Evolutionary conservation across 257 asterid genomes (phyloP).

Genomic region (Osmanthus fragrans): DNA sequence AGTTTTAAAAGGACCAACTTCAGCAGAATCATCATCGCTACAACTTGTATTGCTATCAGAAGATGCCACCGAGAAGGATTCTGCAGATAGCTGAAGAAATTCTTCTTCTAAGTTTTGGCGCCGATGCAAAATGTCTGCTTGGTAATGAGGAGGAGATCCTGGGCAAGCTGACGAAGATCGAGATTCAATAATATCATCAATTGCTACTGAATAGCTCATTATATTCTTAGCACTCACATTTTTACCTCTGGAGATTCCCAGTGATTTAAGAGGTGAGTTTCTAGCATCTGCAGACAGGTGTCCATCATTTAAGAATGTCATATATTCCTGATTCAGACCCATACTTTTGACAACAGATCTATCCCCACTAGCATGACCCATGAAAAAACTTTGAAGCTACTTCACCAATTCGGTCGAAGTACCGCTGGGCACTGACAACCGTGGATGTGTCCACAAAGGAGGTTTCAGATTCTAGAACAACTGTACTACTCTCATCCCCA

Average conservation of each 20-base stretch:
- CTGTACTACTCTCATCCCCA: conserved; percentile 76
- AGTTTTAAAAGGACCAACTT: conserved; percentile 35
- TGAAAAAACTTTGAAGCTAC: conserved; percentile 46
- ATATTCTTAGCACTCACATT: conserved; percentile 33
- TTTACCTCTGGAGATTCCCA: conserved; percentile 37
- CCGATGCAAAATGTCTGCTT: conserved; percentile 84
- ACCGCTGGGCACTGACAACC: conserved; percentile 47
- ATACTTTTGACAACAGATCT: conserved; percentile 33
- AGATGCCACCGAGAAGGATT: conserved; percentile 70
- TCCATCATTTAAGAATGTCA: conserved; percentile 33
- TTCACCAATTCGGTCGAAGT: conserved; percentile 54
- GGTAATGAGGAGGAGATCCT: conserved; percentile 93
- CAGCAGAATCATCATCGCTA: conserved; percentile 61
- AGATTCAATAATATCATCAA: conserved; percentile 43
- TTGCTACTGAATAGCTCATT: conserved; percentile 38
- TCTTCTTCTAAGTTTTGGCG: conserved; percentile 91
- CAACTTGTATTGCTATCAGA: conserved; percentile 83
- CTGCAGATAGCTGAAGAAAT: conserved; percentile 74
- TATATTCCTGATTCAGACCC: conserved; percentile 37
- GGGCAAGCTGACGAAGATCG: conserved; percentile 51
- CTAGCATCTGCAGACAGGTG: conserved; percentile 28
- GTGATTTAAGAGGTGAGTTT: conserved; percentile 36
- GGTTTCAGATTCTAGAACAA: conserved; percentile 62
- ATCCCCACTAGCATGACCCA: conserved; percentile 41
- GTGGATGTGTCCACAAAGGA: conserved; percentile 74